Conservation (phyloP, 768 basidiomycete species). For the Rhodotorula paludigena region DNA sequence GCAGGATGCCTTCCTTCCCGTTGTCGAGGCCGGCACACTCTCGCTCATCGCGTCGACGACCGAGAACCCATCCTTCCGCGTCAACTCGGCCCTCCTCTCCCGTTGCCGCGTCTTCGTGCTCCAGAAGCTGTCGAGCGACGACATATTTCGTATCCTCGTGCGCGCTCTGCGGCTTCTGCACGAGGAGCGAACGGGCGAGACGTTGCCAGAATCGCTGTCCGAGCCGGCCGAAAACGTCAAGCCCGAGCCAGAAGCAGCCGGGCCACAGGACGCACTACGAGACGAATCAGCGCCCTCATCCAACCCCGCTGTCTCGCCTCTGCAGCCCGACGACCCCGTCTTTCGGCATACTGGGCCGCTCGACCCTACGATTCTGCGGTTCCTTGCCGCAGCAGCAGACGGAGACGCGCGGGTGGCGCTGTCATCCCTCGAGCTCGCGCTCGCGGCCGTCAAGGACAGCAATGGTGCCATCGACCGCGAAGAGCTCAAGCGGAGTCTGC, state of each 20-base stretch:
- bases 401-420: conserved; percentile 56
- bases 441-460: conserved; percentile 48
- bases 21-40: conserved; percentile 69
- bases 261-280: neutral
- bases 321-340: conserved; percentile 18
- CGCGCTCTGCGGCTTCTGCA: conserved; percentile 50
- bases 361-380: conserved; percentile 27
- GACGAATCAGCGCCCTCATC: neutral
- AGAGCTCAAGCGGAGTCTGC: conserved; percentile 57
- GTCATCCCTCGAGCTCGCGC: conserved; percentile 66
- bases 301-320: neutral
- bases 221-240: neutral
- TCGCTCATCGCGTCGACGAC: conserved; percentile 67
- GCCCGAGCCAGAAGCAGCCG: neutral
- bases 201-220: neutral
- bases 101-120: conserved; percentile 64
- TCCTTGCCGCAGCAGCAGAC: conserved; percentile 41
- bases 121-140: conserved; percentile 61
- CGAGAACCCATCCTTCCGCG: conserved; percentile 74
- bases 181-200: neutral
- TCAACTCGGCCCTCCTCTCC: conserved; percentile 38
- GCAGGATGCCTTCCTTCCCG: conserved; percentile 65
- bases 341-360: conserved; percentile 21
- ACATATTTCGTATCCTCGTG: conserved; percentile 58
- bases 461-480: conserved; percentile 47